phyloP scores from a whole-genome alignment of 2,329 filamentous ascomycete genomes.

The Cercospora sp. region DNA sequence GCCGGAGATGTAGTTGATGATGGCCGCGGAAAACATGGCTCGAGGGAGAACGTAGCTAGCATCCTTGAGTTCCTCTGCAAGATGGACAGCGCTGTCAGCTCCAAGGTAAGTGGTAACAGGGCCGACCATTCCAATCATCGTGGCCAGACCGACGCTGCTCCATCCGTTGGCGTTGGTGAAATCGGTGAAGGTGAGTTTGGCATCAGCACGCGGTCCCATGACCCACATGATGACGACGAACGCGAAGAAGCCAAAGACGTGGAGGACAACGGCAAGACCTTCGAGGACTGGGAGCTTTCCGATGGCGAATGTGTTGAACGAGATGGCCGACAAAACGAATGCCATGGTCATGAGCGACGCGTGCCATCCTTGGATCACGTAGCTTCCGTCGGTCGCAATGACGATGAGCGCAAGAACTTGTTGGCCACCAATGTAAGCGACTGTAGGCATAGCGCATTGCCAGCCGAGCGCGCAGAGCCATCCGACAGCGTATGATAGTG shows the following conservation, averaged over 20 bases:
- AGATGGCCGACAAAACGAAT: conserved; percentile 29
- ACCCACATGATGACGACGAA: conserved; percentile 35
- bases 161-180: conserved; percentile 32
- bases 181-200: conserved; percentile 28
- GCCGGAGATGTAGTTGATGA: conserved; percentile 36
- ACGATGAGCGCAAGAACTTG: conserved; percentile 35
- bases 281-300: conserved; percentile 35
- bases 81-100: conserved; percentile 43
- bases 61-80: conserved; percentile 38
- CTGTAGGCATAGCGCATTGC: conserved; percentile 34
- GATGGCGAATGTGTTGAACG: conserved; percentile 36
- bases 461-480: conserved; percentile 37
- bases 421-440: conserved; percentile 32
- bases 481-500: conserved; percentile 56
- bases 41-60: conserved; percentile 35
- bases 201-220: conserved; percentile 27
- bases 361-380: conserved; percentile 31
- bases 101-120: conserved; percentile 42
- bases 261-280: conserved; percentile 32
- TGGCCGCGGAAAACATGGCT: conserved; percentile 35
- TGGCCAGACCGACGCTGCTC: conserved; percentile 30
- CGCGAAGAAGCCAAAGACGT: conserved; percentile 36
- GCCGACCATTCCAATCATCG: conserved; percentile 33
- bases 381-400: conserved; percentile 26
- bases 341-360: conserved; percentile 30